Base-by-base conservation (phyloP, 768 basidiomycete genomes). In the Termitomyces sp. region DNA sequence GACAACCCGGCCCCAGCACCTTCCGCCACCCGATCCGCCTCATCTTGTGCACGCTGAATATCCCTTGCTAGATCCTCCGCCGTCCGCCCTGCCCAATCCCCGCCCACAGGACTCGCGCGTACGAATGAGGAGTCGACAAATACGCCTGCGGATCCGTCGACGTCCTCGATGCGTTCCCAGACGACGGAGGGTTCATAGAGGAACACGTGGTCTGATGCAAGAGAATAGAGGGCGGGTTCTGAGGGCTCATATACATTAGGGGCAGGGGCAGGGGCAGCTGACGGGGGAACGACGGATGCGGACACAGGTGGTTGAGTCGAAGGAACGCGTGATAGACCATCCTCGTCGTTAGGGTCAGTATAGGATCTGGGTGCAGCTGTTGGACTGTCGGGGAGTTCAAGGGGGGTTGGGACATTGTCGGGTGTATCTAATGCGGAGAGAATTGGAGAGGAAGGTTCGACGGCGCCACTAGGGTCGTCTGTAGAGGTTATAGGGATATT, bases 91-190 rank as follows among this genome's bases (percentile, higher is more conserved):
- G 89, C 88, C 60, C 85, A 88, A 62, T 93, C 90, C 0, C 91
- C 91, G 0, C 91, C 93, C 0, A 79, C 81, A 1, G 91, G 89
- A 43, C 73, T 82, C 8, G 87, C 73, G 11, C 67, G 58, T 35
- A 77, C 67, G 55, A 96, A 88, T 45, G 82, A 71, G 0, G 83
- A 79, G 65, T 94, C 92, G 21, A 88, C 88, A 63, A 93, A 96
- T 5, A 80, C 79, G 30, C 88, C 83, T 59, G 76, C 84, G 2
- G 82, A 78, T 1, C 91, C 91, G 57, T 96, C 93, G 30, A 94
- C 79, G 63, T 96, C 94, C 62, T 90, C 90, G 28, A 97, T 71
- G 19, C 87, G 82, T 70, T 97, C 94, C 94, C 94, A 97, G 3
- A 94, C 87, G 24, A 96, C 82, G 17, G 82, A 82, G 0, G 84